Percentiles rank a stretch among this genome's conserved stretches.
Evolutionary conservation across 257 asterid species (phyloP).

Genomic region (Paulownia fortunei): DNA sequence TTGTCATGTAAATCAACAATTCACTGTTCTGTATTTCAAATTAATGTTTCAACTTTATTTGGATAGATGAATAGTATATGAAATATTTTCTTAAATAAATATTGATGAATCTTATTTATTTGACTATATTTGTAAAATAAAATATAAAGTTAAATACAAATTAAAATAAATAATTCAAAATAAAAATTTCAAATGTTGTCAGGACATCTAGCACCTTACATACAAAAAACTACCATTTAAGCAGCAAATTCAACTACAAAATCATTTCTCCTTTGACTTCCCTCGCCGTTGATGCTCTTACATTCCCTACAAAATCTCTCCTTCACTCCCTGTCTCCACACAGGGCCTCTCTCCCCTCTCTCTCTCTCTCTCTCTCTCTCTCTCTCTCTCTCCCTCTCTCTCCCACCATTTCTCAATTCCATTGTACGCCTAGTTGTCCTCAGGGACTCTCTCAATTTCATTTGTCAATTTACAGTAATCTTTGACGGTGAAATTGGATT

Average conservation of each 20-base stretch:
- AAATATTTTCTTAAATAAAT: no score
- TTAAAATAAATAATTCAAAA: no score
- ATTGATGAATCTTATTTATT: no score
- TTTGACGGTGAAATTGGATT: neutral
- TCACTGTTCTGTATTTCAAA: no score
- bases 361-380: no score
- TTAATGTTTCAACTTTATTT: no score
- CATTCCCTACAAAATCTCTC: conserved; percentile 59
- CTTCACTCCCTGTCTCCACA: conserved; percentile 34
- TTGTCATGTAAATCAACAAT: neutral
- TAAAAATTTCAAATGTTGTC: neutral
- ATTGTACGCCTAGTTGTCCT: conserved; percentile 8
- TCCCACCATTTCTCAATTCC: conserved; percentile 1
- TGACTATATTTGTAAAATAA: no score
- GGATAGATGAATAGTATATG: no score
- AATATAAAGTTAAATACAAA: no score
- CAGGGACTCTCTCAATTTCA: conserved; percentile 13
- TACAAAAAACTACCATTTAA: neutral
- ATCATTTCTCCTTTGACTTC: conserved; percentile 6
- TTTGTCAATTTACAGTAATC: neutral
- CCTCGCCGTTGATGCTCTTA: conserved; percentile 41
- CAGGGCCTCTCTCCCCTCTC: neutral
- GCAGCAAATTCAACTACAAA: neutral
- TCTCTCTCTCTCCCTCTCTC: neutral
- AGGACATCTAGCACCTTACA: neutral